phyloP scores from a whole-genome alignment of 2,329 filamentous ascomycete genomes.

The Cadophora malorum region DNA sequence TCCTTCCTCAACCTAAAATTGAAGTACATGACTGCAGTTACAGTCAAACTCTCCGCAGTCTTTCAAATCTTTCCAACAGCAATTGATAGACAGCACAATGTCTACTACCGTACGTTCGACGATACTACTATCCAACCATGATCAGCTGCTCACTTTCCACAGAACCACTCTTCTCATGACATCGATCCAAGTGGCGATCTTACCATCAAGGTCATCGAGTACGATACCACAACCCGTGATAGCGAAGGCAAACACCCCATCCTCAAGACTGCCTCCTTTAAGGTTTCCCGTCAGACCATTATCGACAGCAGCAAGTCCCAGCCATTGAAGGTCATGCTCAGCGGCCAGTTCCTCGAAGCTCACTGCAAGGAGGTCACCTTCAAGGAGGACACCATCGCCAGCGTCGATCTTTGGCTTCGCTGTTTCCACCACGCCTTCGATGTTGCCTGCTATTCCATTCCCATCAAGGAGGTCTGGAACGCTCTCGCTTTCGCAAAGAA shows the following conservation, averaged over 20 bases:
- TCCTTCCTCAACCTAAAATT: neutral
- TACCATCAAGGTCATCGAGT: conserved; percentile 5
- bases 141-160: neutral
- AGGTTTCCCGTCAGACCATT: neutral
- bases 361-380: neutral
- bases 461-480: conserved; percentile 12
- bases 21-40: neutral
- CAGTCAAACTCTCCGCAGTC: neutral
- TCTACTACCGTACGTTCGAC: neutral
- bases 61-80: neutral
- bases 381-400: neutral
- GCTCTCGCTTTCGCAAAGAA: neutral
- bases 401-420: conserved; percentile 20
- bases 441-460: neutral
- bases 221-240: neutral
- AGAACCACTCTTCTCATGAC: neutral
- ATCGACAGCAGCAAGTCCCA: neutral
- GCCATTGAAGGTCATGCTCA: conserved; percentile 13
- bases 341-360: neutral
- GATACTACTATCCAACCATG: too few species aligned
- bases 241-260: neutral
- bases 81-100: neutral
- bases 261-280: conserved; percentile 6
- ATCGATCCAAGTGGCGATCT: neutral
- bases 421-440: neutral